Percentiles rank a stretch among this genome's conserved stretches.
phyloP scores from a whole-genome alignment of 164 flowering plant genomes.

The Piper betle region DNA sequence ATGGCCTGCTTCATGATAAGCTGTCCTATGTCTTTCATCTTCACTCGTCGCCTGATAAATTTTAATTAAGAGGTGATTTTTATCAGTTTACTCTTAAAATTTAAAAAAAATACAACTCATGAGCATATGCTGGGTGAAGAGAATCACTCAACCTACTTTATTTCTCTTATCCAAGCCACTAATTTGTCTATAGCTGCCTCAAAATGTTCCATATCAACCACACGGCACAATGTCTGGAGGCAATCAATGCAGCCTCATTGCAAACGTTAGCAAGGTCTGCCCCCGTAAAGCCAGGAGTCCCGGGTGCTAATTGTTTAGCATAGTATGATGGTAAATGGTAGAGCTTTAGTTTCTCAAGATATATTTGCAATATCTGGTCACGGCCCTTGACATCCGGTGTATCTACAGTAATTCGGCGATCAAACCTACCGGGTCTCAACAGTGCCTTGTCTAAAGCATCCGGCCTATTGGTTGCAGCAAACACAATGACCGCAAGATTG shows the following conservation, averaged over 20 bases:
- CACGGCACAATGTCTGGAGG: slow-evolving; percentile 53
- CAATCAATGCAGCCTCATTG: slow-evolving; percentile 89
- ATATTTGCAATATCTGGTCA: slow-evolving; percentile 62
- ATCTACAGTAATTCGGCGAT: slow-evolving; percentile 67
- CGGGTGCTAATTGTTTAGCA: slow-evolving; percentile 71
- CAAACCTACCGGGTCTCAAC: slow-evolving; percentile 95
- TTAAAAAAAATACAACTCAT: no score
- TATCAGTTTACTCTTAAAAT: no score
- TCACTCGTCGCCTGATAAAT: slow-evolving; percentile 96
- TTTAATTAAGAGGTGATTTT: background rate
- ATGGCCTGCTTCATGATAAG: slow-evolving; percentile 97
- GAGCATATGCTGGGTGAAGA: background rate
- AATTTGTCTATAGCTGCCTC: slow-evolving; percentile 84
- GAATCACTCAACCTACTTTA: slow-evolving; percentile 30
- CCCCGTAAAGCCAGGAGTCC: slow-evolving; percentile 83
- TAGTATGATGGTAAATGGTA: slow-evolving; percentile 46
- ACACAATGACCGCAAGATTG: slow-evolving; percentile 65
- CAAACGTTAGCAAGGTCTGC: slow-evolving; percentile 96
- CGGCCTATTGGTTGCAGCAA: slow-evolving; percentile 93
- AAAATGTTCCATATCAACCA: slow-evolving; percentile 66
- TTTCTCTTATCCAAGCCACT: slow-evolving; percentile 90
- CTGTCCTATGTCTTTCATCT: slow-evolving; percentile 70
- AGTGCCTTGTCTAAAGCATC: slow-evolving; percentile 94
- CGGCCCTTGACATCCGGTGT: slow-evolving; percentile 90
- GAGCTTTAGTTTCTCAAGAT: slow-evolving; percentile 76